phyloP scores from a whole-genome alignment of 2,329 filamentous ascomycete genomes.

The Fusarium nisikadoi region DNA sequence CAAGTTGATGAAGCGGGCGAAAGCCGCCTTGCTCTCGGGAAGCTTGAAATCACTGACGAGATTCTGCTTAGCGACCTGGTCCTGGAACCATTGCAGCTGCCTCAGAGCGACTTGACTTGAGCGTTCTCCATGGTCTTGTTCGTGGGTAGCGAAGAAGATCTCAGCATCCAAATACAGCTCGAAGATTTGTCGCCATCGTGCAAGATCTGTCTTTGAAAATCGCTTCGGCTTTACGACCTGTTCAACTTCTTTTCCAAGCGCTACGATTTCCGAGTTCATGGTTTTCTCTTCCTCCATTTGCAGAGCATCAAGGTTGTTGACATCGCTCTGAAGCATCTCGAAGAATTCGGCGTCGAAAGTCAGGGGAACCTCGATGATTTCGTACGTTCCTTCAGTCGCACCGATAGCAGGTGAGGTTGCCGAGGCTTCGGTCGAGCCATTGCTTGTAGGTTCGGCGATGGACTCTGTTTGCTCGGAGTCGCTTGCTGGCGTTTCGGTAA shows the following conservation, averaged over 20 bases:
- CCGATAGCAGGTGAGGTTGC: background rate
- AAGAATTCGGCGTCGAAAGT: slow-evolving; percentile 85
- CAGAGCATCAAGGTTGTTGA: slow-evolving; percentile 74
- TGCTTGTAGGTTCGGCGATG: background rate
- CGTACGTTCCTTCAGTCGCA: slow-evolving; percentile 33
- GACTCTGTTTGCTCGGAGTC: background rate
- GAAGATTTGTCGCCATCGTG: slow-evolving; percentile 83
- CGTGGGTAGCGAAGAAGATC: slow-evolving; percentile 84
- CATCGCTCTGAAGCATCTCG: slow-evolving; percentile 75
- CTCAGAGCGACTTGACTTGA: slow-evolving; percentile 72
- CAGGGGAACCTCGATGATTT: slow-evolving; percentile 76
- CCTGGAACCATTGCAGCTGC: slow-evolving; percentile 77
- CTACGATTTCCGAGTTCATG: slow-evolving; percentile 70
- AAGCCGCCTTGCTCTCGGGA: slow-evolving; percentile 70
- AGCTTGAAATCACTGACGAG: slow-evolving; percentile 73
- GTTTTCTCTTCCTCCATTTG: slow-evolving; percentile 73
- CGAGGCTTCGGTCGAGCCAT: background rate
- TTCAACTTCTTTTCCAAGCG: slow-evolving; percentile 72
- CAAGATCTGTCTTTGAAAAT: slow-evolving; percentile 73
- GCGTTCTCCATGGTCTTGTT: slow-evolving; percentile 75
- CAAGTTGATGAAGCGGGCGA: slow-evolving; percentile 75
- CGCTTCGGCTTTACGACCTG: slow-evolving; percentile 71
- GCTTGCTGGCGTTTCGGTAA: background rate
- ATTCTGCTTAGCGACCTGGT: slow-evolving; percentile 69
- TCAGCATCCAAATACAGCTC: slow-evolving; percentile 82